phyloP scores from a whole-genome alignment of 441 rosid species.

The Macaranga tanarius region DNA sequence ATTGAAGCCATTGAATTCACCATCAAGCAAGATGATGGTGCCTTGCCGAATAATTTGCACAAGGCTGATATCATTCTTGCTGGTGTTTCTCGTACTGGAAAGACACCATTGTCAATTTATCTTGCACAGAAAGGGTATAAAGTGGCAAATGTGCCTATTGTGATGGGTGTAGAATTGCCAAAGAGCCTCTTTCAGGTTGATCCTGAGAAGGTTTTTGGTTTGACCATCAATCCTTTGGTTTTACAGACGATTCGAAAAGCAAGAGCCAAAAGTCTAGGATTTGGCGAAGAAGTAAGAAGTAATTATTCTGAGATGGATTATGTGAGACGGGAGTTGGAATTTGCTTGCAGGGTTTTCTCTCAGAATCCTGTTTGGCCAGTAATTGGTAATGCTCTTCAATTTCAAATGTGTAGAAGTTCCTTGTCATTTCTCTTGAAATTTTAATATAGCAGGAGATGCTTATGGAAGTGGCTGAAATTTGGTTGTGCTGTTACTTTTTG shows the following conservation, averaged over 20 bases:
- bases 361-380: constrained; percentile 88
- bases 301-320: constrained; percentile 75
- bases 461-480: constrained; percentile 1
- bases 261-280: constrained; percentile 73
- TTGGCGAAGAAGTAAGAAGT: constrained; percentile 43
- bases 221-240: constrained; percentile 69
- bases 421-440: not conserved
- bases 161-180: constrained; percentile 70
- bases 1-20: constrained; percentile 86
- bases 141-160: constrained; percentile 86
- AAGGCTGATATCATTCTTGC: constrained; percentile 73
- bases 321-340: constrained; percentile 66
- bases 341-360: constrained; percentile 57
- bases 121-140: constrained; percentile 82
- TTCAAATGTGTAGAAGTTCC: not conserved
- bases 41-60: constrained; percentile 63
- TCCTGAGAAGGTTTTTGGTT: constrained; percentile 65
- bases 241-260: constrained; percentile 69
- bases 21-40: constrained; percentile 87
- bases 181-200: constrained; percentile 61
- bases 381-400: constrained; percentile 47
- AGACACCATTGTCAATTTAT: constrained; percentile 79
- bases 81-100: constrained; percentile 84
- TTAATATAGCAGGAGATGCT: not conserved
- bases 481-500: constrained; percentile 4